phyloP scores from a whole-genome alignment of 345 rosid species.

The Durio zibethinus region DNA sequence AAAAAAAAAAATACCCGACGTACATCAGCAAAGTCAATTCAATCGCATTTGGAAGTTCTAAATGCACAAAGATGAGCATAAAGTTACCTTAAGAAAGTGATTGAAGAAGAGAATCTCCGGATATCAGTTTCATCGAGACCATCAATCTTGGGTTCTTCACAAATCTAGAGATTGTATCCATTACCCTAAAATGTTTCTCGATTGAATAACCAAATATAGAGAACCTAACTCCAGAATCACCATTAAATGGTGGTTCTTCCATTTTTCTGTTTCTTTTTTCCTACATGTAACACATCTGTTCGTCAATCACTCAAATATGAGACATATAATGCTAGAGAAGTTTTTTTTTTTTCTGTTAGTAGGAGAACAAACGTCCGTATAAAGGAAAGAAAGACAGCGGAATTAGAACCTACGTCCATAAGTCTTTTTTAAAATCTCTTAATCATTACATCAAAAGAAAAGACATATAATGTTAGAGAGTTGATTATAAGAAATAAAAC shows the following conservation, averaged over 20 bases:
- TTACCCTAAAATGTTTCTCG: constrained; percentile 58
- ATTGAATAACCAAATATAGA: constrained; percentile 58
- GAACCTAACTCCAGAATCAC: constrained; percentile 33
- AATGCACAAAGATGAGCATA: not conserved
- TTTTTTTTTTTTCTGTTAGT: too few species aligned
- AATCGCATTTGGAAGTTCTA: not conserved
- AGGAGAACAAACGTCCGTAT: too few species aligned
- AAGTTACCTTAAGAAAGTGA: constrained; percentile 64
- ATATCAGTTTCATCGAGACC: constrained; percentile 35
- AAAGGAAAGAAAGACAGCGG: too few species aligned
- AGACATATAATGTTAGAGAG: too few species aligned
- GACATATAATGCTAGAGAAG: not conserved
- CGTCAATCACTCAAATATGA: not conserved
- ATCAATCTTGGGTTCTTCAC: constrained; percentile 45
- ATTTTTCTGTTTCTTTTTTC: not conserved
- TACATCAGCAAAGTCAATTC: not conserved
- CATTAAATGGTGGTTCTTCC: constrained; percentile 17
- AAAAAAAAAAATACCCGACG: not conserved
- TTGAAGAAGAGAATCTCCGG: too few species aligned
- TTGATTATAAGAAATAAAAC: not conserved
- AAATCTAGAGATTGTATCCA: constrained; percentile 51
- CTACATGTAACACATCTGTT: too few species aligned
- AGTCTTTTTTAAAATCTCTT: too few species aligned
- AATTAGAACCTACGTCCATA: too few species aligned
- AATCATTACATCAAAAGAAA: too few species aligned